These are phyloP conservation scores for Fusarium redolens DNA, from an alignment of 2,329 filamentous ascomycete species.

Conservation along the genomic window DNA sequence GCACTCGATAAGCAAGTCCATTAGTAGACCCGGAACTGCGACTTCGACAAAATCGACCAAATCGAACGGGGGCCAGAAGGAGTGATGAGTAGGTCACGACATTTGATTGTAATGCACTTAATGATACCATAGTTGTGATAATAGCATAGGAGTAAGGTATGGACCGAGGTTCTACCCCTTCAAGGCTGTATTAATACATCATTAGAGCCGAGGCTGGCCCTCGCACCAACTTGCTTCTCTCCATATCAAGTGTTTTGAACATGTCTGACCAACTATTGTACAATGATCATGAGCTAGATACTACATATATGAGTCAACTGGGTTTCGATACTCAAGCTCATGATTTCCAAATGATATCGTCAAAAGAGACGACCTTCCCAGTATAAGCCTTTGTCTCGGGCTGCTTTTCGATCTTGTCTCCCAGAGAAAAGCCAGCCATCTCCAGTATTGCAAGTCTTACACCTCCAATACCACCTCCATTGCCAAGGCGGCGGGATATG, in stretches of 20 bases:
- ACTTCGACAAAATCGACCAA: constrained; percentile 49
- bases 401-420: constrained; percentile 49
- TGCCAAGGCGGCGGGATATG: constrained; percentile 45
- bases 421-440: constrained; percentile 52
- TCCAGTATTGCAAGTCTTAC: constrained; percentile 54
- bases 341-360: constrained; percentile 53
- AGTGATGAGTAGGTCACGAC: constrained; percentile 3
- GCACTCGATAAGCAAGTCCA: constrained; percentile 52
- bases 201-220: constrained; percentile 1
- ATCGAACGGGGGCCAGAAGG: constrained; percentile 34
- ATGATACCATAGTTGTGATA: constrained; percentile 15
- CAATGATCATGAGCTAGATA: neutral
- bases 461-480: constrained; percentile 54
- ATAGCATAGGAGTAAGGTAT: neutral
- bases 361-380: constrained; percentile 53
- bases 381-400: constrained; percentile 52
- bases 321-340: constrained; percentile 1
- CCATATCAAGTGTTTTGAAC: neutral
- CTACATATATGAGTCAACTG: neutral
- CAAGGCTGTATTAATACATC: constrained; percentile 5
- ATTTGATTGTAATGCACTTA: neutral
- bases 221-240: neutral
- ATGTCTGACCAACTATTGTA: neutral
- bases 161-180: neutral
- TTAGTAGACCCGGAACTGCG: constrained; percentile 55